Conservation (phyloP, 78 protist species). For the Dictyostelium capitatum region DNA sequence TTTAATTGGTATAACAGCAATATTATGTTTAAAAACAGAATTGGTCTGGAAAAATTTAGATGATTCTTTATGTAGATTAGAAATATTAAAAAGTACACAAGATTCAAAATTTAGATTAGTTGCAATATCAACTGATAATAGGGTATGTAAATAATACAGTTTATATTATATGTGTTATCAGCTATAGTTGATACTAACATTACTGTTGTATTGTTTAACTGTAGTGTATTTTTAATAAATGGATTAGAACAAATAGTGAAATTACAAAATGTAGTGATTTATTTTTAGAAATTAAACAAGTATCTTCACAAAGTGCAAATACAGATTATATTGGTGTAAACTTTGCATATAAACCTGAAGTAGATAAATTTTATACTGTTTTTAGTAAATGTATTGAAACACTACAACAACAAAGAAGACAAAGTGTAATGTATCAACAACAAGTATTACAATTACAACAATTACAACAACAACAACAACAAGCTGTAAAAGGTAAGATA, state of each 20-base stretch:
- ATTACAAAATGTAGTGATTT: slow-evolving; percentile 74
- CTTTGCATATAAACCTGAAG: slow-evolving; percentile 76
- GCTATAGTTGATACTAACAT: no score
- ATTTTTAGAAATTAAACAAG: slow-evolving; percentile 69
- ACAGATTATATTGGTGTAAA: slow-evolving; percentile 64
- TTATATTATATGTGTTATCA: no score
- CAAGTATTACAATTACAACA: not conserved
- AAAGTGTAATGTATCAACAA: not conserved
- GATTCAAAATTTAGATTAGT: slow-evolving; percentile 70
- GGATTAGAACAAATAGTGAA: slow-evolving; percentile 76
- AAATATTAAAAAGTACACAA: slow-evolving; percentile 38
- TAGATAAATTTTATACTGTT: slow-evolving; percentile 38
- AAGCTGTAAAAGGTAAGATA: not conserved
- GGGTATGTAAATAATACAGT: slow-evolving; percentile 22
- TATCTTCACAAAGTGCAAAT: slow-evolving; percentile 51
- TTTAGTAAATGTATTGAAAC: slow-evolving; percentile 49
- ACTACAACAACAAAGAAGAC: slow-evolving; percentile 37
- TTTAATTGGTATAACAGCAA: slow-evolving; percentile 61
- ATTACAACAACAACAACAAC: not conserved
- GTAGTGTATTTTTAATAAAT: slow-evolving; percentile 79
- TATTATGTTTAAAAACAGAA: slow-evolving; percentile 43
- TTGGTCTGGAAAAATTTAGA: slow-evolving; percentile 44
- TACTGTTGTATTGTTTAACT: no score
- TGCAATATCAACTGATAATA: slow-evolving; percentile 60
- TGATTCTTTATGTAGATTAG: slow-evolving; percentile 71